Conservation (phyloP, 2,329 filamentous ascomycete species). For the Seiridium unicorne region DNA sequence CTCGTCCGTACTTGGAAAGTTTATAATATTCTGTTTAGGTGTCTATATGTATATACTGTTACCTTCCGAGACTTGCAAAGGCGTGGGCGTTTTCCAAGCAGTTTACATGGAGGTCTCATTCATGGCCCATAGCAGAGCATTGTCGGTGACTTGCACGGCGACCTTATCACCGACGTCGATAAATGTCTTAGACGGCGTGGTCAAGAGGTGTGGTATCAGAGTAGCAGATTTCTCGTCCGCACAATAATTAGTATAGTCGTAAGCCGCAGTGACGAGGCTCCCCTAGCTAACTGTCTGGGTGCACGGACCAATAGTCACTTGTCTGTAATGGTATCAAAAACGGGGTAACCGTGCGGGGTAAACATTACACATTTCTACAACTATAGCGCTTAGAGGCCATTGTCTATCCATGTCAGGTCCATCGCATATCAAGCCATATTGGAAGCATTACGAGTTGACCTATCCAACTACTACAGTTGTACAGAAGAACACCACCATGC, state of each 20-base stretch:
- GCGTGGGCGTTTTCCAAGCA: constrained; percentile 46
- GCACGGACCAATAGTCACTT: too few species aligned
- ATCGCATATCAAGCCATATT: too few species aligned
- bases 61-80: constrained; percentile 25
- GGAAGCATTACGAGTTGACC: too few species aligned
- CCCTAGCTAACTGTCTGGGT: too few species aligned
- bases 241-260: constrained; percentile 7
- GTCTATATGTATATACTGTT: constrained; percentile 18
- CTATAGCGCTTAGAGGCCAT: too few species aligned
- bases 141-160: neutral
- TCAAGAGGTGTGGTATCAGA: constrained; percentile 8
- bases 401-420: too few species aligned
- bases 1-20: constrained; percentile 21
- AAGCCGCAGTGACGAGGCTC: neutral
- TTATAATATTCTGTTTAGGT: constrained; percentile 26
- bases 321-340: too few species aligned
- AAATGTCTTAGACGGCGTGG: constrained; percentile 1
- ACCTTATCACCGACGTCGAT: constrained; percentile 1
- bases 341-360: too few species aligned
- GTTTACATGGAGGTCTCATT: constrained; percentile 45
- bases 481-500: too few species aligned
- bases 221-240: constrained; percentile 4
- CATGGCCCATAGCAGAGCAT: constrained; percentile 36
- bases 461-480: too few species aligned
- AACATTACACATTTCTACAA: too few species aligned